Evolutionary conservation across 306 rosid species (phyloP).

Genomic region (Gastrolobium villosum): DNA sequence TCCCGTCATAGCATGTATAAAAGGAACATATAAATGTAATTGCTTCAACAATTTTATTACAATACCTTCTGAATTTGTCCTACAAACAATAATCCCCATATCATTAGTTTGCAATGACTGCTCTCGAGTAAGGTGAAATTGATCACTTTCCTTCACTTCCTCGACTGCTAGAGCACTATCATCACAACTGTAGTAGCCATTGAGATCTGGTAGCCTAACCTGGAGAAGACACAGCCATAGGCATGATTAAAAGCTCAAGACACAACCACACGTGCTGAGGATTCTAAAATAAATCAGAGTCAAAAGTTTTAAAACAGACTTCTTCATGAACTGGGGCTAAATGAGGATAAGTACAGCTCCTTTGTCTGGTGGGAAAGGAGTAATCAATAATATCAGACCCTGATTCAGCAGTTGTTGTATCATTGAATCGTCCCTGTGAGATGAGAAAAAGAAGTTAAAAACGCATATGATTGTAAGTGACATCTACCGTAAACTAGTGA

Average conservation of each 20-base stretch:
- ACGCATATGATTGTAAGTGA: background rate
- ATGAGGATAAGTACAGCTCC: slow-evolving; percentile 58
- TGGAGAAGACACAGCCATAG: slow-evolving; percentile 39
- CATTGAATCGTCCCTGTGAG: slow-evolving; percentile 70
- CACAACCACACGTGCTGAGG: slow-evolving; percentile 20
- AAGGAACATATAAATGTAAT: slow-evolving; percentile 34
- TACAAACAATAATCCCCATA: slow-evolving; percentile 44
- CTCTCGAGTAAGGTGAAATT: slow-evolving; percentile 46
- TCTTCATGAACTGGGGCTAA: slow-evolving; percentile 86
- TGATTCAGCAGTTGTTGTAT: slow-evolving; percentile 77
- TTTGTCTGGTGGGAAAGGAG: slow-evolving; percentile 65
- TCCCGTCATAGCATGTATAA: slow-evolving; percentile 19
- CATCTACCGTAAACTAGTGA: slow-evolving; percentile 19
- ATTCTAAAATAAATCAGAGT: slow-evolving; percentile 15
- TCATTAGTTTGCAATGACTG: slow-evolving; percentile 49
- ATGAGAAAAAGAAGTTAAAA: slow-evolving; percentile 28
- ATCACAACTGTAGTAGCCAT: slow-evolving; percentile 83
- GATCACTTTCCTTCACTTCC: slow-evolving; percentile 50
- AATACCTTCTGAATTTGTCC: slow-evolving; percentile 71
- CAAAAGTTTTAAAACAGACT: slow-evolving; percentile 58
- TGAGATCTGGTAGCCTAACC: slow-evolving; percentile 65
- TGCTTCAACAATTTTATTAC: slow-evolving; percentile 34
- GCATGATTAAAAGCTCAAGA: slow-evolving; percentile 32
- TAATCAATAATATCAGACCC: slow-evolving; percentile 82
- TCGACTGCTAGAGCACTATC: slow-evolving; percentile 62